Conservation (phyloP, 2,329 filamentous ascomycete species). For the Fusarium redolens region DNA sequence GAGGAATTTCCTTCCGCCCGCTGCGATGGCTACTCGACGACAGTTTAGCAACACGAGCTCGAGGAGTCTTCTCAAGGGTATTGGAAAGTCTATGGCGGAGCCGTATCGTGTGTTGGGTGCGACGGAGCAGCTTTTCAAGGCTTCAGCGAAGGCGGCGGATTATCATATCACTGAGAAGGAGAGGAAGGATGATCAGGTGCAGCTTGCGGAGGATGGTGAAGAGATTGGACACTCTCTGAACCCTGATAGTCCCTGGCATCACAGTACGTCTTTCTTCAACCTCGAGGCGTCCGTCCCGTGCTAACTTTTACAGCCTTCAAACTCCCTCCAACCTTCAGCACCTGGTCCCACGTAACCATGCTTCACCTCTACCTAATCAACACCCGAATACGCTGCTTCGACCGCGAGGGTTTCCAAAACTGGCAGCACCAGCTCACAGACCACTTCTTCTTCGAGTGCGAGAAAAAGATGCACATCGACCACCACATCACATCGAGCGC, state of each 20-base stretch:
- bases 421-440: conserved; percentile 94
- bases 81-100: conserved; percentile 51
- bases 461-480: conserved; percentile 83
- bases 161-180: conserved; percentile 79
- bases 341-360: conserved; percentile 96
- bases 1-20: conserved; percentile 32
- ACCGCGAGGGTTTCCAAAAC: conserved; percentile 72
- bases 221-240: conserved; percentile 72
- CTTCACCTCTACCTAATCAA: conserved; percentile 95
- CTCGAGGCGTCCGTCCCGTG: too few relatives aligned
- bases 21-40: conserved; percentile 41
- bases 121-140: conserved; percentile 82
- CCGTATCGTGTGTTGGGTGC: conserved; percentile 82
- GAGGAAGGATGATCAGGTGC: conserved; percentile 73
- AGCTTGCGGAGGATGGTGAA: conserved; percentile 80
- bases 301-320: conserved; percentile 70
- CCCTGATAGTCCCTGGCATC: conserved; percentile 72
- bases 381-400: conserved; percentile 83
- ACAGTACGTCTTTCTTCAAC: conserved; percentile 64
- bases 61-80: conserved; percentile 49
- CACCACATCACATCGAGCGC: conserved; percentile 75
- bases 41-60: conserved; percentile 52
- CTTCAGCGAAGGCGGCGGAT: conserved; percentile 77
- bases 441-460: conserved; percentile 92
- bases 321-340: conserved; percentile 88